Evolutionary conservation across 2,329 filamentous ascomycete species (phyloP), one percentile per base, ranked within the genome.

Genomic region (Lasiodiplodia citricola): DNA sequence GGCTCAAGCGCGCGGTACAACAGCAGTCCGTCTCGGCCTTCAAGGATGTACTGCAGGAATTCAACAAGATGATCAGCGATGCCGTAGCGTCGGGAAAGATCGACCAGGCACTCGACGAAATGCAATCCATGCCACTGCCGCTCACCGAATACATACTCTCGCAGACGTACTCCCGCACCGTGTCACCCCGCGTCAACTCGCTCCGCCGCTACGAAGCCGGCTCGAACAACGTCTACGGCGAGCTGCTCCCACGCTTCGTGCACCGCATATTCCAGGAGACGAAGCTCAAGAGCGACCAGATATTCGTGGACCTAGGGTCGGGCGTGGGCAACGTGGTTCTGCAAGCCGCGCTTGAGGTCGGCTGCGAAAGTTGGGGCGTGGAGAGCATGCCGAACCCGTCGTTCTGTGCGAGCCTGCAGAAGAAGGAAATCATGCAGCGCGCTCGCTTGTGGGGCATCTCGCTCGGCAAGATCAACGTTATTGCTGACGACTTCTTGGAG

Each of bases 241-340:
- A 99, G 79, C 87, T 99, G 31, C 85, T 96, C 37, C 91, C 94
- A 23, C 90, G 90, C 1, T 96, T 99, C 76, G 88, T 96, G 71
- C 92, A 91, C 71, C 88, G 90, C 69, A 93, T 98, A 70, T 90
- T 99, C 73, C 87, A 90, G 18, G 88, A 93, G 77, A 91, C 92
- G 3, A 85, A 88, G 55, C 88, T 98, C 78, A 94, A 88, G 70
- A 95, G 92, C 0, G 87, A 90, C 62, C 92, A 96, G 74, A 89
- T 96, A 47, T 98, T 99, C 78, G 90, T 99, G 70, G 96, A 99
- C 77, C 86, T 99, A 16, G 96, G 96, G 60, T 98, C 95, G 2
- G 96, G 96, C 37, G 96, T 98, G 18, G 96, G 95, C 58, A 99
- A 98, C 77, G 95, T 98, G 2, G 94, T 96, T 31, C 84, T 99